Evolutionary conservation across 2,329 filamentous ascomycete genomes (phyloP), one percentile per base, ranked within the genome.

Genomic region (Aspergillus latus): DNA sequence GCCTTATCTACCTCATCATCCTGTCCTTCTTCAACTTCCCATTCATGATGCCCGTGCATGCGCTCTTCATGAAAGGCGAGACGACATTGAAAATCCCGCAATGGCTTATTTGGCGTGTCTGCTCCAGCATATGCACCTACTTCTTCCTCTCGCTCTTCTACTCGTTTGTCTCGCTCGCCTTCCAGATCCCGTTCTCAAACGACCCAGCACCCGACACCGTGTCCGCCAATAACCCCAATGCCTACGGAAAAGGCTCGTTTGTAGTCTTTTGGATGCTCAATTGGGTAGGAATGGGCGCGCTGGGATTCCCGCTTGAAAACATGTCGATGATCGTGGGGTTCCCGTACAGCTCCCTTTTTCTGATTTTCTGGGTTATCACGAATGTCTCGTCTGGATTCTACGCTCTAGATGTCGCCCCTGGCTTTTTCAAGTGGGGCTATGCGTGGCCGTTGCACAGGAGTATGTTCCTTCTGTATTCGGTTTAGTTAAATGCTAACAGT

Each of bases 321-420:
- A 80, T 85, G 29, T 82, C 82, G 0, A 87, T 86, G 81, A 64
- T 87, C 1, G 73, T 88, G 4, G 84, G 83, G 0, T 75, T 81
- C 62, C 85, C 83, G 0, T 88, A 84, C 84, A 81, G 77, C 50
- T 79, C 83, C 0, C 67, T 86, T 0, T 88, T 85, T 79, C 71
- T 88, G 1, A 86, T 88, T 54, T 87, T 86, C 63, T 87, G 84
- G 84, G 83, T 88, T 42, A 85, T 88, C 54, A 81, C 82, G 5
- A 88, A 88, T 63, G 83, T 87, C 0, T 74, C 78, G 0, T 86
- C 83, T 0, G 72, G 78, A 0, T 86, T 88, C 62, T 84, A 87
- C 66, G 72, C 81, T 3, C 73, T 88, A 43, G 82, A 84, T 28
- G 72, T 88, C 26, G 79, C 82, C 1, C 81, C 83, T 0, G 72